phyloP scores from a whole-genome alignment of 257 asterid genomes.

The Rauvolfia tetraphylla region DNA sequence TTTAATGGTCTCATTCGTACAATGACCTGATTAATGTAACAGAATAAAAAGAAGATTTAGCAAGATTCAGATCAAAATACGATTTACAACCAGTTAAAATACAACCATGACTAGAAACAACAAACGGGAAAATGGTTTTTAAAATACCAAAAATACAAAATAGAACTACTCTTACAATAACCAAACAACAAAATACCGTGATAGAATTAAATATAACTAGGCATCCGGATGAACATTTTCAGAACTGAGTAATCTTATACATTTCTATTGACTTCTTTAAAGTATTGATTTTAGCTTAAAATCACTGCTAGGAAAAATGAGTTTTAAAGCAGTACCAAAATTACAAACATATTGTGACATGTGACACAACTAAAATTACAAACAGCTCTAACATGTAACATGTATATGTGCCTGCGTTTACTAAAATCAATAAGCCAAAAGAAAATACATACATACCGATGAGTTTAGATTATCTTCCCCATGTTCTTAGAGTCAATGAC shows the following conservation, averaged over 20 bases:
- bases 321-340: background rate
- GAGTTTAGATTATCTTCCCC: background rate
- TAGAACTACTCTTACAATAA: background rate
- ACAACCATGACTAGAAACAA: background rate
- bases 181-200: background rate
- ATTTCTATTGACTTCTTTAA: background rate
- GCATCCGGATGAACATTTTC: background rate
- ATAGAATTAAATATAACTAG: background rate
- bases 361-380: background rate
- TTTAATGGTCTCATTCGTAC: constrained; percentile 88
- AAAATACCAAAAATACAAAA: background rate
- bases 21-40: constrained; percentile 51
- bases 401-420: background rate
- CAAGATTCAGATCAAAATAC: background rate
- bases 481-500: background rate
- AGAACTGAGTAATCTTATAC: background rate
- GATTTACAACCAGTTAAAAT: background rate
- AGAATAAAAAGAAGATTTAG: constrained; percentile 8
- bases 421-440: background rate
- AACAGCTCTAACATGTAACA: background rate
- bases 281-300: background rate
- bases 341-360: too few relatives aligned
- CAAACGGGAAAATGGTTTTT: background rate
- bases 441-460: background rate
- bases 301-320: background rate